Evolutionary conservation across 2,329 filamentous ascomycete species (phyloP).

Genomic region (Lachnellula occidentalis): DNA sequence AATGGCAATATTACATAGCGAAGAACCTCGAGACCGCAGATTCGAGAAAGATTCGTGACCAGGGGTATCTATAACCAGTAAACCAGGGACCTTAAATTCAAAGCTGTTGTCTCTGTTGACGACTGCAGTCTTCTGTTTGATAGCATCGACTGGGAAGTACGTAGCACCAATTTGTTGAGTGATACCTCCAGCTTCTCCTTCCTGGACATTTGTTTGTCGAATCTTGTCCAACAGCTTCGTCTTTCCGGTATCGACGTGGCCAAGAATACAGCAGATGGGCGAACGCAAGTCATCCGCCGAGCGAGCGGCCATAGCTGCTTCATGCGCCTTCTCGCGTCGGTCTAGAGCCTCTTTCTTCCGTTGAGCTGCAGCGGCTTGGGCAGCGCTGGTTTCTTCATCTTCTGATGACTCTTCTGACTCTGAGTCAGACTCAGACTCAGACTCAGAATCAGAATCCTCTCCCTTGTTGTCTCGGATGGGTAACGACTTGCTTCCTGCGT

Average conservation of each 20-base stretch:
- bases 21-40: constrained; percentile 91
- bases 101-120: constrained; percentile 88
- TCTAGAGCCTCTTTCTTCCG: constrained; percentile 86
- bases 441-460: constrained; percentile 49
- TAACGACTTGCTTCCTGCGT: constrained; percentile 17
- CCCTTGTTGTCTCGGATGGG: constrained; percentile 19
- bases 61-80: constrained; percentile 94
- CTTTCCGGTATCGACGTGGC: constrained; percentile 99
- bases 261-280: constrained; percentile 98
- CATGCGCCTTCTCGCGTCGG: constrained; percentile 81
- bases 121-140: constrained; percentile 86
- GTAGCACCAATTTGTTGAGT: constrained; percentile 99
- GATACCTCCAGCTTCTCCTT: constrained; percentile 98
- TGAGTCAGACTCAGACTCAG: constrained; percentile 46
- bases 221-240: constrained; percentile 99
- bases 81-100: constrained; percentile 95
- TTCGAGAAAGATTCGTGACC: constrained; percentile 99
- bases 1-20: constrained; percentile 98
- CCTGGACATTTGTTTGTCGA: constrained; percentile 96
- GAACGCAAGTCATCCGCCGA: constrained; percentile 94
- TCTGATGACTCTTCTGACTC: constrained; percentile 59
- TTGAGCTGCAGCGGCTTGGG: constrained; percentile 64
- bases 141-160: constrained; percentile 94
- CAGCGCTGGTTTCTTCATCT: constrained; percentile 71
- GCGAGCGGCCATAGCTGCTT: constrained; percentile 83